Evolutionary conservation across 2,329 filamentous ascomycete species (phyloP), one percentile per base, ranked within the genome.

Genomic region (Aureobasidium vineae): DNA sequence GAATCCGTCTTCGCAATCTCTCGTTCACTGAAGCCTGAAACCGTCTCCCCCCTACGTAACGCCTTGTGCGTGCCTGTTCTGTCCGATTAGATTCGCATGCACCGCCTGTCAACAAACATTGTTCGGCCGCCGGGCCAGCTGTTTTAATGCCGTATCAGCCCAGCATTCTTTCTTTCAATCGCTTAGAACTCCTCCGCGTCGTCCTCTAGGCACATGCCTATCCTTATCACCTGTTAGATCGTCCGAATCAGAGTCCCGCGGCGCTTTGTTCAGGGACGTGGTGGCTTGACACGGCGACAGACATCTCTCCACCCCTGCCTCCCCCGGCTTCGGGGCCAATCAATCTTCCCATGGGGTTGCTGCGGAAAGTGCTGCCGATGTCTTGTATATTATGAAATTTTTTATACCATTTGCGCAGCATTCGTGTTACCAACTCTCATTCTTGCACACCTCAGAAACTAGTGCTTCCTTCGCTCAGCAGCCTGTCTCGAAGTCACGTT

Each of bases 31-130:
- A 64, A 64, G 45, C 61, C 49, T 64, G 61, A 64, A 64, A 64
- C 61, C 26, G 16, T 33, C 23, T 54, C 49, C 26, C 26, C 21
- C 40, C 57, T 61, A 52, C 45, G 23, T 50, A n/a, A 52, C 38
- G 36, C 61, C 28, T 54, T 38, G 38, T 53, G 28, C 60, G 36
- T 63, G 60, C 60, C 21, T 63, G 56, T 47, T 43, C 13, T 3
- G 36, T 49, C 61, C 54, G 49, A 53, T 43, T 45, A 61, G 15
- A 47, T 31, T 49, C 43, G 28, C 26, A 45, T 61, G 57, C 57
- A 61, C 38, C 41, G 49, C 49, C 49, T 64, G 61, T 64, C 61
- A 64, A 64, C 61, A 64, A 64, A 64, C 61, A 64, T 54, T 64
- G 33, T 43, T 23, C 26, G 41, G 43, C 50, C 33, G 43, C 50